These are phyloP conservation scores for Colletotrichum lentis DNA, from an alignment of 2,329 filamentous ascomycete genomes.

Conservation along the genomic window DNA sequence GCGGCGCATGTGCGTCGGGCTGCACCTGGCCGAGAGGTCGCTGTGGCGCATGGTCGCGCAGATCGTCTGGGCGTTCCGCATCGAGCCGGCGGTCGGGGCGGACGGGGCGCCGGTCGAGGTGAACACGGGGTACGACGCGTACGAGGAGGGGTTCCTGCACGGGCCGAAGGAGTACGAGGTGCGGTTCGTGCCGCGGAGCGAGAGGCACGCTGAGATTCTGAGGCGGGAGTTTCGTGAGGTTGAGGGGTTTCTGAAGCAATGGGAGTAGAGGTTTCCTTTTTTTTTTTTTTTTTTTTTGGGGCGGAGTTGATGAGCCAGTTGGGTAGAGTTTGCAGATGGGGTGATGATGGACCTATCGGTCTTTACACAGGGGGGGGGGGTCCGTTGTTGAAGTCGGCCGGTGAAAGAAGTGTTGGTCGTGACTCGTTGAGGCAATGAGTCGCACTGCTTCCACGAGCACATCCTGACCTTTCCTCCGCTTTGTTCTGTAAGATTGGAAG, in stretches of 20 bases:
- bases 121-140: constrained; percentile 18
- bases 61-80: constrained; percentile 57
- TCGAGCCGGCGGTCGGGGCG: constrained; percentile 3
- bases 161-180: constrained; percentile 20
- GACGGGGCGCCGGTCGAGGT: background rate
- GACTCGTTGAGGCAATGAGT: no score
- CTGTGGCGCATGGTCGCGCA: constrained; percentile 50
- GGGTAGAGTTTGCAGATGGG: no score
- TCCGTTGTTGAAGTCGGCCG: no score
- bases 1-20: constrained; percentile 58
- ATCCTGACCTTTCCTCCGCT: no score
- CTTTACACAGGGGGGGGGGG: no score
- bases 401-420: no score
- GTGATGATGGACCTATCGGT: no score
- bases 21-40: constrained; percentile 58
- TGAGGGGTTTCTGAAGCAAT: constrained; percentile 7
- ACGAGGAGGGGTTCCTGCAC: constrained; percentile 17
- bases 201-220: constrained; percentile 9
- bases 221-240: background rate
- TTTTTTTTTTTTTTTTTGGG: no score
- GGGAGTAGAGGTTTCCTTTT: constrained; percentile 20
- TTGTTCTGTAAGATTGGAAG: no score
- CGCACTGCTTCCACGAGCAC: no score
- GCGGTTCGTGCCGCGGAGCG: constrained; percentile 21
- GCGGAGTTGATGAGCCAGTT: no score